These are phyloP conservation scores for Penicillium expansum DNA, from an alignment of 2,329 filamentous ascomycete genomes.

Conservation along the genomic window DNA sequence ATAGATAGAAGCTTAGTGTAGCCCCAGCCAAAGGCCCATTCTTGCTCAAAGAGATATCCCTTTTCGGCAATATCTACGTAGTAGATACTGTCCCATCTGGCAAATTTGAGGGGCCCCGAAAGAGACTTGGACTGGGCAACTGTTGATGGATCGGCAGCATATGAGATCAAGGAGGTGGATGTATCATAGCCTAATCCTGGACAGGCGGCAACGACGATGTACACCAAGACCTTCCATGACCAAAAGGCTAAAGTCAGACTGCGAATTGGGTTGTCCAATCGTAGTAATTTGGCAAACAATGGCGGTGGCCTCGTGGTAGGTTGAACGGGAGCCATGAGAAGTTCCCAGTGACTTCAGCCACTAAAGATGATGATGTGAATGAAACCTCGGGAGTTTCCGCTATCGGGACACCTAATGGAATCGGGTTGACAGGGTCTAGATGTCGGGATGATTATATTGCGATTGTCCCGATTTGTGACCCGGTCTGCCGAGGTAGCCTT, in stretches of 20 bases:
- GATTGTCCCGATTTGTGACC: background rate
- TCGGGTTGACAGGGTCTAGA: background rate
- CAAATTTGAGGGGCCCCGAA: slow-evolving; percentile 45
- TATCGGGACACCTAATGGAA: background rate
- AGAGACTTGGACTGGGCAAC: slow-evolving; percentile 13
- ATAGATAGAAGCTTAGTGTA: slow-evolving; percentile 48
- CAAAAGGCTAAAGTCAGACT: slow-evolving; percentile 45
- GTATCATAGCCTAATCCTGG: slow-evolving; percentile 64
- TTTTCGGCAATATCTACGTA: slow-evolving; percentile 54
- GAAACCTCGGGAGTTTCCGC: background rate
- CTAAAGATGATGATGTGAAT: background rate
- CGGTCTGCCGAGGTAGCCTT: background rate
- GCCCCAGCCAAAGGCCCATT: slow-evolving; percentile 64
- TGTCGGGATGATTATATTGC: background rate
- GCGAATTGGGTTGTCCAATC: slow-evolving; percentile 31
- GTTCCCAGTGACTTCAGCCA: background rate
- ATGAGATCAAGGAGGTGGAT: slow-evolving; percentile 53
- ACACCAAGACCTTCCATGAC: slow-evolving; percentile 56
- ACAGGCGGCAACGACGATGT: slow-evolving; percentile 49
- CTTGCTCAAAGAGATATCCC: slow-evolving; percentile 61
- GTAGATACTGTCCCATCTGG: slow-evolving; percentile 63
- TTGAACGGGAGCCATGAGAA: slow-evolving; percentile 15
- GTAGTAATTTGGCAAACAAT: slow-evolving; percentile 20
- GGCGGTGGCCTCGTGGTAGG: slow-evolving; percentile 9
- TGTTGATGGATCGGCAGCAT: slow-evolving; percentile 7